phyloP scores from a whole-genome alignment of 2,329 filamentous ascomycete genomes.

The Coniochaeta hoffmannii region DNA sequence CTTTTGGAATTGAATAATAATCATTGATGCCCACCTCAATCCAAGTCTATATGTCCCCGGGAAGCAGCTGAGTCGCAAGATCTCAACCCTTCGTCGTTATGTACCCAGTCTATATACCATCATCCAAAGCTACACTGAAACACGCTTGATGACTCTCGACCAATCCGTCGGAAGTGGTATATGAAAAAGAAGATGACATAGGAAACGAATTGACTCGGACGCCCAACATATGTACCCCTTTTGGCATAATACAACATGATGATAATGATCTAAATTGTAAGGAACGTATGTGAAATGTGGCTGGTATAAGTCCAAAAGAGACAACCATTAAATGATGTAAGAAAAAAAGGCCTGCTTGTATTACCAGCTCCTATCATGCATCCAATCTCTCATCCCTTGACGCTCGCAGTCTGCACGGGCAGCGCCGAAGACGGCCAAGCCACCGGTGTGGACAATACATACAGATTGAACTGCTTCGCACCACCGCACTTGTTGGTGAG shows the following conservation, averaged over 20 bases:
- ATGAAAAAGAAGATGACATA: background rate
- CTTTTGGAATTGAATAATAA: conserved; percentile 12
- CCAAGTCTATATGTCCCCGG: background rate
- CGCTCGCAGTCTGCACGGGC: background rate
- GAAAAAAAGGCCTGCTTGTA: background rate
- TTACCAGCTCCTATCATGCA: background rate
- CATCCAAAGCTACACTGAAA: background rate
- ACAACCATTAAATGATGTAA: background rate
- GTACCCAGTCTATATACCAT: background rate
- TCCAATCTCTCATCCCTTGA: background rate
- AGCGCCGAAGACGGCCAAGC: background rate
- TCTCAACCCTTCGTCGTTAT: background rate
- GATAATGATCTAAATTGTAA: background rate
- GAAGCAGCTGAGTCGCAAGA: background rate
- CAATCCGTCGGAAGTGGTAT: background rate
- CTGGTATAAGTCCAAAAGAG: background rate
- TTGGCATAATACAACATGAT: too few relatives aligned
- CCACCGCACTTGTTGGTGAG: conserved; percentile 21
- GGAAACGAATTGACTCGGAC: background rate
- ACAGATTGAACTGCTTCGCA: conserved; percentile 25
- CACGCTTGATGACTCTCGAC: background rate
- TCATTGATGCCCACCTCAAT: conserved; percentile 11
- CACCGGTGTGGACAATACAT: conserved; percentile 9
- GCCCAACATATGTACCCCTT: background rate
- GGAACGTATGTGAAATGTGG: background rate